Evolutionary conservation across 495 filamentous ascomycete genomes (phyloP).

Genomic region (Aspergillus diversus): DNA sequence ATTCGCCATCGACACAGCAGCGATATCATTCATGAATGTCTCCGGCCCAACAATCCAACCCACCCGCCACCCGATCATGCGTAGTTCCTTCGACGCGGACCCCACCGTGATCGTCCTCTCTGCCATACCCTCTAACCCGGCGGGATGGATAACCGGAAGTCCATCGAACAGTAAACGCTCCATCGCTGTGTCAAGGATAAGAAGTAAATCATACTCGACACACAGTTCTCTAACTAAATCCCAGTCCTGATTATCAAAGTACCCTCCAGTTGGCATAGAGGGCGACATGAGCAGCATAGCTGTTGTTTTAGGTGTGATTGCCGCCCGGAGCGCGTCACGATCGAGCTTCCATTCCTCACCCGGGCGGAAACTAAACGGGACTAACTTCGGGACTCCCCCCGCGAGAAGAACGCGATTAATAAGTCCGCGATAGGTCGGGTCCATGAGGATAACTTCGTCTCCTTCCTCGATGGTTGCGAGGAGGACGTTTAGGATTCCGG

Average conservation of each 20-base stretch:
- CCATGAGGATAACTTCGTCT: not conserved
- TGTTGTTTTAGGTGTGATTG: not conserved
- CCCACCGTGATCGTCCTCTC: not conserved
- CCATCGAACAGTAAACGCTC: not conserved
- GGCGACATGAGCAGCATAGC: constrained; percentile 4
- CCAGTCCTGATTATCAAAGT: not conserved
- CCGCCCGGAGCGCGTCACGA: not conserved
- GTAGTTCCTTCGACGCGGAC: not conserved
- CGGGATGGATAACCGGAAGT: not conserved
- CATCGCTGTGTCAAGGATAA: not conserved
- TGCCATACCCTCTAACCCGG: not conserved
- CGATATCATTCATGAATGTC: not conserved
- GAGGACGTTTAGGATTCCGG: not conserved
- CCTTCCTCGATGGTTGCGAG: not conserved
- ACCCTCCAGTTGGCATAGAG: not conserved
- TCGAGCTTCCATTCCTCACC: not conserved
- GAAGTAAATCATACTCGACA: not conserved
- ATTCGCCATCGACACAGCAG: constrained; percentile 1
- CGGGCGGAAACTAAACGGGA: not conserved
- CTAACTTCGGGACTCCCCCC: not conserved
- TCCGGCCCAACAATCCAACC: not conserved
- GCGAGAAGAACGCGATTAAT: constrained; percentile 1
- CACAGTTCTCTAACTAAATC: not conserved
- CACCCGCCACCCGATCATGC: constrained; percentile 5
- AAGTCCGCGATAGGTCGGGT: not conserved